phyloP scores from a whole-genome alignment of 352 stramenopile species.

The Phytopythium sindhum region DNA sequence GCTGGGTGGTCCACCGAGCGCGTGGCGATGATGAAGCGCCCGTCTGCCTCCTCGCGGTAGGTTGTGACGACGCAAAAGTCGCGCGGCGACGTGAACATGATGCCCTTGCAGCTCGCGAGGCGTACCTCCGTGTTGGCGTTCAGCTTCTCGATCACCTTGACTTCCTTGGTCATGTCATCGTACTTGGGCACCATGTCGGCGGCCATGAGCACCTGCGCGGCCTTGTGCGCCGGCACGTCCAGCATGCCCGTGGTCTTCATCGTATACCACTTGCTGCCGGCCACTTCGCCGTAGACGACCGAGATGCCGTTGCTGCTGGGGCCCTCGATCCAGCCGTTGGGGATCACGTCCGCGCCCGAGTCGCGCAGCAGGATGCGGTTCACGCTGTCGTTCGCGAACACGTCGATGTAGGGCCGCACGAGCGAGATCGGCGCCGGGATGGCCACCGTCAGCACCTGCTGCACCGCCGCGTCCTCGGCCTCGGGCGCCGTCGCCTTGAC shows the following conservation, averaged over 20 bases:
- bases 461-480: constrained; percentile 25
- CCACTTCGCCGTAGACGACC: constrained; percentile 64
- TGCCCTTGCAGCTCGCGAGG: constrained; percentile 51
- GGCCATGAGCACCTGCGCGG: constrained; percentile 43
- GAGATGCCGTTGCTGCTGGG: constrained; percentile 67
- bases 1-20: constrained; percentile 62
- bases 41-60: constrained; percentile 36
- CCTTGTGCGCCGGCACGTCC: constrained; percentile 47
- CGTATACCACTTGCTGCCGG: constrained; percentile 62
- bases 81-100: constrained; percentile 75
- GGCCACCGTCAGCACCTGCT: constrained; percentile 27
- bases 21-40: constrained; percentile 65
- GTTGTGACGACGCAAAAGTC: constrained; percentile 76
- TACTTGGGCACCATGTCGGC: constrained; percentile 68
- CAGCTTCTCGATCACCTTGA: constrained; percentile 56
- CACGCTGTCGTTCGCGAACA: constrained; percentile 58
- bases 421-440: constrained; percentile 50
- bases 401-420: constrained; percentile 42
- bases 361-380: constrained; percentile 53
- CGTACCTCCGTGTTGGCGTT: constrained; percentile 63
- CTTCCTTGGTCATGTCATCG: constrained; percentile 80
- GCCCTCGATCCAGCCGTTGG: constrained; percentile 60
- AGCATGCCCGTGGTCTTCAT: constrained; percentile 71
- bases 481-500: constrained; percentile 35
- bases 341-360: constrained; percentile 53